Evolutionary conservation across 108 stramenopile genomes (phyloP).

Genomic region (Skeletonema potamos): DNA sequence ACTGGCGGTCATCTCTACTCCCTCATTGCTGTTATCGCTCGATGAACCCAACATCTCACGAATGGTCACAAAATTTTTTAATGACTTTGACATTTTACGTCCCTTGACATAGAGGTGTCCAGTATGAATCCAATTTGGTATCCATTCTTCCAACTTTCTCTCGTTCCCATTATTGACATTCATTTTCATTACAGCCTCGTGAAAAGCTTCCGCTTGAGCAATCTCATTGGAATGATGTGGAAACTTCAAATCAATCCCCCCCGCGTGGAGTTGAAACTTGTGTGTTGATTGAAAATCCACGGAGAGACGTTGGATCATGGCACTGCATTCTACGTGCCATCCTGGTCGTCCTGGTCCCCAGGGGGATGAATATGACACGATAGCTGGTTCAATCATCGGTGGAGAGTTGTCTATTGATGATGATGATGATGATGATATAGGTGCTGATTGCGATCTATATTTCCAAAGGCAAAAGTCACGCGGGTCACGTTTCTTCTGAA

Average conservation of each 20-base stretch:
- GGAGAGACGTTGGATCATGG: constrained; percentile 75
- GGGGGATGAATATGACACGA: constrained; percentile 82
- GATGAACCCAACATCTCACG: constrained; percentile 53
- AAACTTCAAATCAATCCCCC: constrained; percentile 97
- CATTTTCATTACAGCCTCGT: not conserved
- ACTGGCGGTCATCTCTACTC: not conserved
- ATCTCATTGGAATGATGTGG: constrained; percentile 99
- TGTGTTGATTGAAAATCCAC: constrained; percentile 50
- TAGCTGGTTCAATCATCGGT: constrained; percentile 42
- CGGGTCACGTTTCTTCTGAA: constrained; percentile 66
- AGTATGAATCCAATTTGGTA: constrained; percentile 97
- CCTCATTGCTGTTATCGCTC: not conserved
- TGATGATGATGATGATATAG: not conserved
- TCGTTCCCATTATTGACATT: not conserved
- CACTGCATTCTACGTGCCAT: constrained; percentile 99
- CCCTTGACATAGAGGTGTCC: constrained; percentile 98
- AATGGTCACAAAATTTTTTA: constrained; percentile 97
- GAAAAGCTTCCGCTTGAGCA: constrained; percentile 89
- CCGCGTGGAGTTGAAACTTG: constrained; percentile 78
- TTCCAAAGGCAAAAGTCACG: constrained; percentile 99
- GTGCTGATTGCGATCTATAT: constrained; percentile 21
- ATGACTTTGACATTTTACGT: constrained; percentile 96
- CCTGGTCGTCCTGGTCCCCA: constrained; percentile 97
- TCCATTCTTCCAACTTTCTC: constrained; percentile 70
- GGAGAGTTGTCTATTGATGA: constrained; percentile 41